Conservation (phyloP, 2,329 filamentous ascomycete genomes). For the Paecilomyces formosus region DNA sequence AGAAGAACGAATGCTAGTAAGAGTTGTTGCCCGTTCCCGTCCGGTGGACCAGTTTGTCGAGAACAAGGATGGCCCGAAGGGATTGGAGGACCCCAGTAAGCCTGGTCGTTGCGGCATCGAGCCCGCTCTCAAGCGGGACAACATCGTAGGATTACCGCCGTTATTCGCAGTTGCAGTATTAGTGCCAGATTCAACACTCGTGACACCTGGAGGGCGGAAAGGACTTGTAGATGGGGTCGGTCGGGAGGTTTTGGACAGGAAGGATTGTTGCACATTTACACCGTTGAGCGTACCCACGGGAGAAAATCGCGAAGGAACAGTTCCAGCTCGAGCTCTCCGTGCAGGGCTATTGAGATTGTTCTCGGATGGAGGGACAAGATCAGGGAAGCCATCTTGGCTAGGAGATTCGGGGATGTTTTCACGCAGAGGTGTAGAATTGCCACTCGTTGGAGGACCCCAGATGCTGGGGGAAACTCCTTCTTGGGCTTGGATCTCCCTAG, state of each 20-base stretch:
- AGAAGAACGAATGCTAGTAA: constrained; percentile 80
- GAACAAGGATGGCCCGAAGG: constrained; percentile 87
- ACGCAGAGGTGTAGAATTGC: constrained; percentile 89
- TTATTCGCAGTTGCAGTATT: constrained; percentile 36
- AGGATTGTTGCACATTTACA: constrained; percentile 47
- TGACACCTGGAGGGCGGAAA: constrained; percentile 58
- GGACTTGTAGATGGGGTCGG: constrained; percentile 82
- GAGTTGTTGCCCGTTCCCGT: constrained; percentile 76
- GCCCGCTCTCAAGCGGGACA: constrained; percentile 81
- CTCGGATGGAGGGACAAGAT: constrained; percentile 67
- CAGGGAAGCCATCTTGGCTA: constrained; percentile 83
- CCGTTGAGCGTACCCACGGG: constrained; percentile 60
- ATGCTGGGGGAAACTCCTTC: constrained; percentile 74
- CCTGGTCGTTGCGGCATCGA: constrained; percentile 87
- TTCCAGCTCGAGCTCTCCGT: constrained; percentile 82
- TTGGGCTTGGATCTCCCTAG: constrained; percentile 93
- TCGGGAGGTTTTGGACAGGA: constrained; percentile 70
- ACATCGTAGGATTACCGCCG: constrained; percentile 59
- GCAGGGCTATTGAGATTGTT: constrained; percentile 58
- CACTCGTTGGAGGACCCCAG: constrained; percentile 94
- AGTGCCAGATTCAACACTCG: constrained; percentile 32
- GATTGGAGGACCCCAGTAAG: constrained; percentile 52
- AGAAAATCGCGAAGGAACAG: constrained; percentile 90
- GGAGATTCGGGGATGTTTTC: constrained; percentile 98
- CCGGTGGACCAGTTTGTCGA: constrained; percentile 74